Percentiles rank a stretch among this genome's conserved stretches.
Conservation (phyloP, 495 filamentous ascomycete genomes). For the Poronia punctata region DNA sequence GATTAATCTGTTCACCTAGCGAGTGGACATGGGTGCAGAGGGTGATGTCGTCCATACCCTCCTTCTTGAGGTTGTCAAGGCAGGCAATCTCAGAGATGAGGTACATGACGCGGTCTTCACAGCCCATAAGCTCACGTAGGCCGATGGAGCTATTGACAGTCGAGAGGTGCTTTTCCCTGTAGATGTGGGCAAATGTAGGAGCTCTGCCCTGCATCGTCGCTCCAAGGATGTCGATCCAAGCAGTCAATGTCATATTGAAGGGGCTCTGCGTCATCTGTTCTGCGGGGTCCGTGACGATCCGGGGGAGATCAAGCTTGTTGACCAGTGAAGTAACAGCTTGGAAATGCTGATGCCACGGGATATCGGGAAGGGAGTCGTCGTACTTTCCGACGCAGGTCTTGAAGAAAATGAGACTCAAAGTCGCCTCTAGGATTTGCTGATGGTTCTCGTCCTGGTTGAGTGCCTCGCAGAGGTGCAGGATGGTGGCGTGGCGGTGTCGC, state of each 20-base stretch:
- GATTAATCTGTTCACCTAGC: constrained; percentile 73
- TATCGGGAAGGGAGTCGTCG: constrained; percentile 83
- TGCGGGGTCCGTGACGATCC: constrained; percentile 49
- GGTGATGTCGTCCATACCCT: constrained; percentile 72
- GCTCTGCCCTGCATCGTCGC: constrained; percentile 84
- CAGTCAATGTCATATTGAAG: constrained; percentile 90
- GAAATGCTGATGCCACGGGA: constrained; percentile 96
- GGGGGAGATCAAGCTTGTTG: constrained; percentile 72
- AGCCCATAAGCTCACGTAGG: constrained; percentile 91
- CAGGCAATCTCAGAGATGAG: constrained; percentile 96
- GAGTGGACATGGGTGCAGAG: constrained; percentile 78
- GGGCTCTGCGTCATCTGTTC: constrained; percentile 57
- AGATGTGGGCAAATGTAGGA: constrained; percentile 83
- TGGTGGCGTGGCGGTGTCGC: constrained; percentile 83
- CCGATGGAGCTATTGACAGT: constrained; percentile 59
- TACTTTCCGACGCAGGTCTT: constrained; percentile 84
- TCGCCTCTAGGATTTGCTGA: constrained; percentile 84
- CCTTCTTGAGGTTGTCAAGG: constrained; percentile 77
- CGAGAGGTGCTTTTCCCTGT: constrained; percentile 81
- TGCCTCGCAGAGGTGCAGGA: constrained; percentile 79
- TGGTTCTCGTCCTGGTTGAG: constrained; percentile 74
- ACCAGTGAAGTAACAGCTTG: constrained; percentile 80
- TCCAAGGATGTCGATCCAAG: constrained; percentile 97
- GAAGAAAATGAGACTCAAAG: constrained; percentile 95
- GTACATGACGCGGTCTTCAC: constrained; percentile 96